Evolutionary conservation across 2,329 filamentous ascomycete genomes (phyloP).

Genomic region (Colletotrichum sp.): DNA sequence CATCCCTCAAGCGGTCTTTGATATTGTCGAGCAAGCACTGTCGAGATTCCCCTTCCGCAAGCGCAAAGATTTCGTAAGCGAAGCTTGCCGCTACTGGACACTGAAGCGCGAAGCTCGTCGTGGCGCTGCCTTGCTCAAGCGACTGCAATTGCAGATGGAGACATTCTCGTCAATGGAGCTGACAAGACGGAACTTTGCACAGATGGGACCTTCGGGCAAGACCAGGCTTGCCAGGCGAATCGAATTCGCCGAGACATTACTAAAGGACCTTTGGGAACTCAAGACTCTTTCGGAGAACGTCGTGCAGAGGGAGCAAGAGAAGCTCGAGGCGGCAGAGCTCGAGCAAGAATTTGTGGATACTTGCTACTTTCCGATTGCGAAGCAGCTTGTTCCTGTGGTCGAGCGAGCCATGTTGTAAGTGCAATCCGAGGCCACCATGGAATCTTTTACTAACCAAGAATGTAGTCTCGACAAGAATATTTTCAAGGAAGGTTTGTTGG

Average conservation of each 20-base stretch:
- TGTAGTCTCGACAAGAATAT: constrained; percentile 68
- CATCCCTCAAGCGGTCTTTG: constrained; percentile 86
- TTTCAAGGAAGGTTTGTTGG: constrained; percentile 57
- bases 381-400: constrained; percentile 77
- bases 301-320: constrained; percentile 77
- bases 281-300: constrained; percentile 72
- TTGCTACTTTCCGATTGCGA: constrained; percentile 88
- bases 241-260: constrained; percentile 80
- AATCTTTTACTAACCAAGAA: constrained; percentile 40
- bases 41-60: constrained; percentile 81
- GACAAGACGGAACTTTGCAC: constrained; percentile 91
- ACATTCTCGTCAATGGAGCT: constrained; percentile 98
- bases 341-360: constrained; percentile 83
- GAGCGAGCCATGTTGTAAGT: constrained; percentile 84
- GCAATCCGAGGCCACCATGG: neutral
- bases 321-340: constrained; percentile 77
- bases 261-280: constrained; percentile 79
- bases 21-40: constrained; percentile 83
- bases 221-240: constrained; percentile 81
- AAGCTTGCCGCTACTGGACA: constrained; percentile 97
- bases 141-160: constrained; percentile 92
- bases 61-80: constrained; percentile 89
- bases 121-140: constrained; percentile 89
- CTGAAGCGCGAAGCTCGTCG: constrained; percentile 91
- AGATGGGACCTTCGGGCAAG: constrained; percentile 86